phyloP scores from a whole-genome alignment of 306 rosid species.

The Begonia masoniana region DNA sequence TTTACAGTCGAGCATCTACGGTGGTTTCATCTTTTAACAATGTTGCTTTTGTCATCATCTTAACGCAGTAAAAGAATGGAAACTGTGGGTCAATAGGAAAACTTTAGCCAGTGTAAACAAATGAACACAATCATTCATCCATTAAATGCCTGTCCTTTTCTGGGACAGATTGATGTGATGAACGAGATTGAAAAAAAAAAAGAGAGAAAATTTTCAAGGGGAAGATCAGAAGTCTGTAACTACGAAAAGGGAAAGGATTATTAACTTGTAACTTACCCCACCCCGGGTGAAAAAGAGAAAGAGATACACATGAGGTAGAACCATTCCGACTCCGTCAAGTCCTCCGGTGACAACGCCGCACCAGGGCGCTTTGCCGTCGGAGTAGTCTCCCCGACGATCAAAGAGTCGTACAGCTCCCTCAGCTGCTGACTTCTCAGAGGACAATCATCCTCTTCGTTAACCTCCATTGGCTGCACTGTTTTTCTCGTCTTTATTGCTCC shows the following conservation, averaged over 20 bases:
- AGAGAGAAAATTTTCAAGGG: too few species aligned
- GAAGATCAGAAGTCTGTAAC: too few species aligned
- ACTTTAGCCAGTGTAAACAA: too few species aligned
- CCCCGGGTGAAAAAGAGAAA: constrained; percentile 73
- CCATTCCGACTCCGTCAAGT: constrained; percentile 93
- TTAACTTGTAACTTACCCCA: constrained; percentile 45
- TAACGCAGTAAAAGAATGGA: too few species aligned
- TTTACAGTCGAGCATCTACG: too few species aligned
- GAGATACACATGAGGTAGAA: constrained; percentile 97
- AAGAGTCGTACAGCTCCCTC: constrained; percentile 69
- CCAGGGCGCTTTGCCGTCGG: constrained; percentile 70
- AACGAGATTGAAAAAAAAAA: too few species aligned
- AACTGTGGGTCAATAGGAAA: too few species aligned
- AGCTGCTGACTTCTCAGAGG: constrained; percentile 94
- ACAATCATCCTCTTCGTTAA: constrained; percentile 56
- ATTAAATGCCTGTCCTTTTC: too few species aligned
- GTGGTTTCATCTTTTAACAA: too few species aligned
- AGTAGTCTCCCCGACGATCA: constrained; percentile 67
- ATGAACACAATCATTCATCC: too few species aligned
- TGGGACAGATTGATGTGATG: neutral
- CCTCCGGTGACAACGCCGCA: constrained; percentile 90
- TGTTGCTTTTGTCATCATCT: too few species aligned
- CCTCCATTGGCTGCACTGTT: constrained; percentile 90
- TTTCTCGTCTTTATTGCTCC: constrained; percentile 93
- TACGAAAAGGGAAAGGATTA: too few species aligned